Evolutionary conservation across 495 filamentous ascomycete species (phyloP), one percentile per base, ranked within the genome.

Genomic region (Tuber umbilicatum): DNA sequence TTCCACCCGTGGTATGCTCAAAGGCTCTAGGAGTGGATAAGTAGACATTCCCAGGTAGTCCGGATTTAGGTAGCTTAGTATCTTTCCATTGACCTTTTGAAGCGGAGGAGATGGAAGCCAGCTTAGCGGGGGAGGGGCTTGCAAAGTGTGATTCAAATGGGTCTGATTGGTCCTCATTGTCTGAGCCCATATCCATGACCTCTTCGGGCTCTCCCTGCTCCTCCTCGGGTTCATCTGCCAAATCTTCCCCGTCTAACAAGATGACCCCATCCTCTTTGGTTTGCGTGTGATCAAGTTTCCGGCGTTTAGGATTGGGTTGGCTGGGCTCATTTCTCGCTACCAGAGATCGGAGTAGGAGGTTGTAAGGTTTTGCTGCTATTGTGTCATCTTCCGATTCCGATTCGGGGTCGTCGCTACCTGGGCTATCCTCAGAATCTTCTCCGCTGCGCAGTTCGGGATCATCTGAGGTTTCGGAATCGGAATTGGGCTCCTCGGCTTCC

Each of bases 131-230:
- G 27, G 91, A 87, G 2, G 89, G 87, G 35, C 84, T 83, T 41
- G 88, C 87, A 83, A 97, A 94, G 83, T 97, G 94, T 45, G 86
- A 84, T 70, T 94, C 89, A 80, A 96, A 97, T 3, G 92, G 90
- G 82, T 97, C 94, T 2, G 85, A 85, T 39, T 83, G 82, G 83
- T 89, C 85, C 42, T 86, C 85, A 31, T 86, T 82, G 69, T 89
- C 87, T 19, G 87, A 81, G 73, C 69, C 79, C 68, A 55, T 82
- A 75, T 78, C 74, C 12, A 75, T 74, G 37, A 39, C 76, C 68
- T 69, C 72, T 69, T 74, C 75, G 39, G 37, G 82, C 81, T 68
- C 84, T 78, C 43, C 82, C 69, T n/a, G n/a, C n/a, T 78, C 86
- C 80, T 79, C 85, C 74, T 70, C 84, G 77, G 73, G 83, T 73